Percentiles rank a stretch among this genome's conserved stretches.
Conservation (phyloP, 805 yeast genomes). For the Schizosaccharomyces osmophilus region DNA sequence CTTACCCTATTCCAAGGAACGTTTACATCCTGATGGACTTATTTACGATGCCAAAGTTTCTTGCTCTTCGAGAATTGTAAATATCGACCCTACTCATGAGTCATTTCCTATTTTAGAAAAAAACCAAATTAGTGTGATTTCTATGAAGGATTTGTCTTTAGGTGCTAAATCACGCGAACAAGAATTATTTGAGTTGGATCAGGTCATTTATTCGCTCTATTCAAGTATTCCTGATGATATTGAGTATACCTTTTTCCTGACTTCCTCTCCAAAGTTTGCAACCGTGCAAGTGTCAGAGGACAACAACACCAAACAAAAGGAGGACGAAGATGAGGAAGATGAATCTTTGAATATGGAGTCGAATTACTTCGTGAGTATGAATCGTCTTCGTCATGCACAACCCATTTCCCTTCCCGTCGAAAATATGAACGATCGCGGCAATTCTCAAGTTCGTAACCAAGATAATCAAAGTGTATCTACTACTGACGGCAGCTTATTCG, state of each 20-base stretch:
- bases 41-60: background rate
- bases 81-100: background rate
- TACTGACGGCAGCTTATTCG: constrained; percentile 20
- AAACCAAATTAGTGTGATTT: background rate
- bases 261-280: background rate
- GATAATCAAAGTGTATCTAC: background rate
- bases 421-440: background rate
- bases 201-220: background rate
- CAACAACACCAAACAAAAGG: too few species aligned
- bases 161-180: background rate
- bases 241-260: background rate
- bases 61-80: background rate
- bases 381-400: background rate
- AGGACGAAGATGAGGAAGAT: background rate
- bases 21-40: background rate
- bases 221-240: background rate
- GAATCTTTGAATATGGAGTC: background rate
- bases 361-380: background rate
- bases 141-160: background rate
- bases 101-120: background rate
- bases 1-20: background rate
- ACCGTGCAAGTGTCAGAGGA: too few species aligned
- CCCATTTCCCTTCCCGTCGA: background rate
- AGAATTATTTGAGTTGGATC: background rate
- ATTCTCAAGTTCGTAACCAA: background rate